Evolutionary conservation across 1,284 basidiomycete species (phyloP), one percentile per base, ranked within the genome.

Genomic region (Peniophora sp.): DNA sequence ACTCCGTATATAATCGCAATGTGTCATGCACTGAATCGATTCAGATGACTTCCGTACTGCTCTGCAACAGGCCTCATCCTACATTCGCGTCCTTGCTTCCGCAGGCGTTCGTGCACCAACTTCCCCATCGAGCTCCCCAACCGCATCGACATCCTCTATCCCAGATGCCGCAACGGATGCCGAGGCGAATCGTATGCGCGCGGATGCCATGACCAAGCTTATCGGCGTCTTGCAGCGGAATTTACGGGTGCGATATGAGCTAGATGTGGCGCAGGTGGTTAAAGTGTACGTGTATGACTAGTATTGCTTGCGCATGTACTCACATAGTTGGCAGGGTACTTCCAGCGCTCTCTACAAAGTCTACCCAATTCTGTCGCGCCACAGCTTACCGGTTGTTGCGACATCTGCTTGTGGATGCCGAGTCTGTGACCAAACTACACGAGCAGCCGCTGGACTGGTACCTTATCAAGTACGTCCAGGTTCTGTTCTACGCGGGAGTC

Each of bases 381-480:
- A 81, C 83, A 0, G 89, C 85, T 0, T 98, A 97, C 64, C 78
- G 93, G n/a, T 72, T 96, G 0, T 74, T 97, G 9, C 81, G 95
- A 23, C 86, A 95, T 62, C 71, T 82, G 2, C 66, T 97, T 3
- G 81, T 92, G 2, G 88, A 91, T 62, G 66, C 70, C 1, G 77
- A 81, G 45, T 85, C 82, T 10, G 81, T 85, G 24, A 78, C 76
- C 53, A 70, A 69, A 44, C 64, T 89, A 9, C 73, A 70, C 22
- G 70, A 73, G 50, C 77, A 85, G 47, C 70, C 86, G 8, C 65
- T 97, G 41, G 92, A 97, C 61, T 93, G 90, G 81, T 93, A 92
- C 61, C 81, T 98, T 48, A 80, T 96, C 55, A 85, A 86, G 90
- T 92, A 58, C 47, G 77, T 61, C 14, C 43, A 32, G n/a, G n/a